Conservation (phyloP, 2,329 filamentous ascomycete species). For the Pestalotiopsis sp. region DNA sequence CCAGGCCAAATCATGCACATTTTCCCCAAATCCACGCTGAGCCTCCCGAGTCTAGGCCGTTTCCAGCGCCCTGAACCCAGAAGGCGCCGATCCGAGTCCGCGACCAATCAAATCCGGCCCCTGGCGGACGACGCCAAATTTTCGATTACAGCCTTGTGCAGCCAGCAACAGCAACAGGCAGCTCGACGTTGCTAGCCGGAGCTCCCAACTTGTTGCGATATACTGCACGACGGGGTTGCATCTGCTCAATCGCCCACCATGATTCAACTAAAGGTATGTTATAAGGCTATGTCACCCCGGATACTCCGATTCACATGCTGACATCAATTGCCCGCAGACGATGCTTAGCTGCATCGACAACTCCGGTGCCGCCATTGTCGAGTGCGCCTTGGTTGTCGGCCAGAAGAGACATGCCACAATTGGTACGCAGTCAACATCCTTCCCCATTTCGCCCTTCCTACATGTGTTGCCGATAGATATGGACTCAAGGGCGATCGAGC, state of each 20-base stretch:
- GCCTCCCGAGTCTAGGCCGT: slow-evolving; percentile 2
- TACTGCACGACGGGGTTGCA: not conserved
- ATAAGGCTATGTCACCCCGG: not conserved
- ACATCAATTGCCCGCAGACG: slow-evolving; percentile 57
- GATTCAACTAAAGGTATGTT: slow-evolving; percentile 83
- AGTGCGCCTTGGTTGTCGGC: slow-evolving; percentile 90
- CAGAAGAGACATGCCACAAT: slow-evolving; percentile 89
- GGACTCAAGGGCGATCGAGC: not conserved
- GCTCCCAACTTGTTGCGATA: not conserved
- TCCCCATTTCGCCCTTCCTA: not conserved
- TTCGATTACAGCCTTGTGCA: slow-evolving; percentile 13
- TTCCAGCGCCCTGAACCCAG: slow-evolving; percentile 5
- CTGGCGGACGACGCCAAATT: slow-evolving; percentile 11
- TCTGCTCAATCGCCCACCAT: slow-evolving; percentile 57
- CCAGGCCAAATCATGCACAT: not conserved
- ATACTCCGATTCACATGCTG: not conserved
- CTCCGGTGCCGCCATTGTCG: slow-evolving; percentile 94
- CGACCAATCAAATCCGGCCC: not conserved
- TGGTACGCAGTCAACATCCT: slow-evolving; percentile 59
- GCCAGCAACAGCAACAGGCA: not conserved
- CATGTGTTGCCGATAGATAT: not conserved
- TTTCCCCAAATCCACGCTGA: not conserved
- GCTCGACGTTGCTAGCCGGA: not conserved
- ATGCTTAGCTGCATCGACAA: slow-evolving; percentile 99
- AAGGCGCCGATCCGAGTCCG: not conserved